A percentile compares a stretch with the other conserved stretches of the same genome.
Conservation (phyloP, 306 rosid species). For the Castanospermum australe region DNA sequence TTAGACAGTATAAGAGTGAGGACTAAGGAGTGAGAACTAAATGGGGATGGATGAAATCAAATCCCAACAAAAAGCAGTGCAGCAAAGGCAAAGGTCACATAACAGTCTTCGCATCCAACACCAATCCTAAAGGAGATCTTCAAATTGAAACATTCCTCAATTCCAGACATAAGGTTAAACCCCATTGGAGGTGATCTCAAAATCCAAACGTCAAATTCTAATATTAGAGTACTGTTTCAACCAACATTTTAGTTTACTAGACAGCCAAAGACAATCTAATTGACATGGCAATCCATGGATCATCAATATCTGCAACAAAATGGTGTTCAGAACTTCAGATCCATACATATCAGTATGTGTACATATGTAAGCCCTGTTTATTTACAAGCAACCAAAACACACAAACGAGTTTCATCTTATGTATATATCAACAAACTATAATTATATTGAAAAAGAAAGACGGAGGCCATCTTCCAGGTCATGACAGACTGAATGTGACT, state of each 20-base stretch:
- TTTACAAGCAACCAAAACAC: too few species aligned
- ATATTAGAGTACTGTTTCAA: not conserved
- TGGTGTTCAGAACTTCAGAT: not conserved
- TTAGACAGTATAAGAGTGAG: not conserved
- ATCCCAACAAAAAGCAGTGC: not conserved
- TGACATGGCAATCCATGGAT: not conserved
- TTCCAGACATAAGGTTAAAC: not conserved
- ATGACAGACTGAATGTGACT: not conserved
- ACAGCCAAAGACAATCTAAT: not conserved
- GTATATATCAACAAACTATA: too few species aligned
- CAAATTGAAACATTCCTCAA: not conserved
- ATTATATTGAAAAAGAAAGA: not conserved
- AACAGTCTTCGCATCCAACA: slow-evolving; percentile 7
- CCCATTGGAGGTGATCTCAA: not conserved
- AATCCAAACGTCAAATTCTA: not conserved
- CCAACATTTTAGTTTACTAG: not conserved
- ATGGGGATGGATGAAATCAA: not conserved
- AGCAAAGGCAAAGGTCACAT: not conserved
- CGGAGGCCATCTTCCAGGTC: not conserved
- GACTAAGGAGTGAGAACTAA: not conserved
- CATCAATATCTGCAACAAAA: not conserved
- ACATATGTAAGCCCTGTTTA: not conserved
- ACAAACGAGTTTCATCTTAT: too few species aligned
- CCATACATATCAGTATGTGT: too few species aligned
- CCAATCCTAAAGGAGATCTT: not conserved